These are phyloP conservation scores for Alnus glutinosa DNA, from an alignment of 306 rosid genomes.

Conservation along the genomic window DNA sequence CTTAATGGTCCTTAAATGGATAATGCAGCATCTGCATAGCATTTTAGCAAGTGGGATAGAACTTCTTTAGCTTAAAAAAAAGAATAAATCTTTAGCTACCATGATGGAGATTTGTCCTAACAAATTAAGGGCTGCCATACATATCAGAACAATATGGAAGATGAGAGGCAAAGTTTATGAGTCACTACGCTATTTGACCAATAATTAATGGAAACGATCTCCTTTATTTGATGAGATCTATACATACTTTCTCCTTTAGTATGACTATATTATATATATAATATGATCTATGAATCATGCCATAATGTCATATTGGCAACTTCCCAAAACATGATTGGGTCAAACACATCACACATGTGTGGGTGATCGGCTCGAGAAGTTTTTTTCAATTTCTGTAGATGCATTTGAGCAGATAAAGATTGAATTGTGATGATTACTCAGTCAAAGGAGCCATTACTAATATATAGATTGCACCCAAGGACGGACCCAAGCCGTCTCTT, in stretches of 20 bases:
- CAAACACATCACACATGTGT: conserved; percentile 29
- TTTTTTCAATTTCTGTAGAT: background rate
- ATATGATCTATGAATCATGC: conserved; percentile 16
- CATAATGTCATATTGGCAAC: conserved; percentile 20
- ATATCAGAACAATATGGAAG: conserved; percentile 11
- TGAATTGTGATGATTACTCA: background rate
- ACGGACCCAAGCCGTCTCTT: background rate
- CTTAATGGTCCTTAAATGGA: conserved; percentile 34
- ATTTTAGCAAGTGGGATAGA: conserved; percentile 30
- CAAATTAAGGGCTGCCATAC: conserved; percentile 8
- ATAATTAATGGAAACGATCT: background rate
- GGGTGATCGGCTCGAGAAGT: conserved; percentile 69
- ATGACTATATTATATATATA: conserved; percentile 4
- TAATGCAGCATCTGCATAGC: conserved; percentile 29
- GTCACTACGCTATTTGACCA: conserved; percentile 15
- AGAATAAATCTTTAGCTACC: conserved; percentile 34
- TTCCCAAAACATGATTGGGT: conserved; percentile 41
- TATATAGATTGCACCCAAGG: background rate
- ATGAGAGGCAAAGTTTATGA: background rate
- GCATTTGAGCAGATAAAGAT: conserved; percentile 16
- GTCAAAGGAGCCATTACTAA: background rate
- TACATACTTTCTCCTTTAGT: background rate
- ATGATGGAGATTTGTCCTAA: conserved; percentile 31
- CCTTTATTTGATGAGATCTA: conserved; percentile 5
- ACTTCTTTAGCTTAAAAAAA: conserved; percentile 6